Evolutionary conservation across 2,329 filamentous ascomycete species (phyloP).

Genomic region (Didymella pinodella): DNA sequence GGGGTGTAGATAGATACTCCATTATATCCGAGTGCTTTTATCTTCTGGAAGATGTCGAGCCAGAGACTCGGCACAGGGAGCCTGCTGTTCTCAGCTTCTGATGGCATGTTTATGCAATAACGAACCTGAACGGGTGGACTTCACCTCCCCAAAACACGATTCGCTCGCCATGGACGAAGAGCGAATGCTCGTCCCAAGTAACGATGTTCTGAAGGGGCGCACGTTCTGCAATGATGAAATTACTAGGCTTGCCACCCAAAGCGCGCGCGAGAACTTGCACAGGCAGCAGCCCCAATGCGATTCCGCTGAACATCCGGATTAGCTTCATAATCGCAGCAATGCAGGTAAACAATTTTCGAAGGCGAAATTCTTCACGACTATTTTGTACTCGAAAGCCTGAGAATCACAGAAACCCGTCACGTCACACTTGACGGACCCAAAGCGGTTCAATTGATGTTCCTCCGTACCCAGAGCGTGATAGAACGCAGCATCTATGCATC

Average conservation of each 20-base stretch:
- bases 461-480: constrained; percentile 5
- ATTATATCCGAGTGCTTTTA: constrained; percentile 80
- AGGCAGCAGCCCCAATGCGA: constrained; percentile 11
- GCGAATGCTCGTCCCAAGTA: constrained; percentile 74
- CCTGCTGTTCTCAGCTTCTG: constrained; percentile 40
- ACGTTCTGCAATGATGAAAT: constrained; percentile 56
- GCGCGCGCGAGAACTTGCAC: constrained; percentile 46
- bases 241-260: constrained; percentile 57
- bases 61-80: constrained; percentile 68
- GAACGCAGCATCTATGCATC: neutral
- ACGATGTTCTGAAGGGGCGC: constrained; percentile 64
- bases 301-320: neutral
- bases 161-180: constrained; percentile 73
- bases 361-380: neutral
- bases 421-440: neutral
- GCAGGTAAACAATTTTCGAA: neutral
- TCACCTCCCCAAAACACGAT: constrained; percentile 75
- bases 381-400: constrained; percentile 3
- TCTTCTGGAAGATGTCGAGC: constrained; percentile 79
- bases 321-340: constrained; percentile 11
- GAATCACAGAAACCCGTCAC: constrained; percentile 7
- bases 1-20: constrained; percentile 78
- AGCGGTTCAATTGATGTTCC: constrained; percentile 10
- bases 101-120: neutral
- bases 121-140: constrained; percentile 69